Evolutionary conservation across 768 basidiomycete species (phyloP).

Genomic region (Solioccasus polychromus): DNA sequence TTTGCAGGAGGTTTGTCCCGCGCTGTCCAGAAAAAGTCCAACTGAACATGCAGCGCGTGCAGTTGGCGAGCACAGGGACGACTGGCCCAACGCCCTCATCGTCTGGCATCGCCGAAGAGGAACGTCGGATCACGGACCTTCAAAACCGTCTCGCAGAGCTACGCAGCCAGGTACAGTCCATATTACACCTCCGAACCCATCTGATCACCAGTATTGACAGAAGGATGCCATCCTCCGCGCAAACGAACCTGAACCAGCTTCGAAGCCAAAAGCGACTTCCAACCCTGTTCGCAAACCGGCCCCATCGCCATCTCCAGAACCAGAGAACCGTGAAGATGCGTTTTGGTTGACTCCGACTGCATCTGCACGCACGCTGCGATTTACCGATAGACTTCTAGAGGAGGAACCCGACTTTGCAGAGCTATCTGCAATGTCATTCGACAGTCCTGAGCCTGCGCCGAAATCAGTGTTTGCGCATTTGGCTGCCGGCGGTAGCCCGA

Average conservation of each 20-base stretch:
- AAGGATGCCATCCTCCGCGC: conserved; percentile 28
- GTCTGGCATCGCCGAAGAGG: conserved; percentile 37
- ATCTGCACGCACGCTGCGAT: conserved; percentile 54
- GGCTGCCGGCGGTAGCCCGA: conserved; percentile 8
- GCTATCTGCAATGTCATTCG: conserved; percentile 44
- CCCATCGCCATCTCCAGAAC: conserved; percentile 20
- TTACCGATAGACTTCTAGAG: conserved; percentile 60
- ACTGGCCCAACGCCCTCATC: conserved; percentile 24
- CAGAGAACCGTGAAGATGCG: conserved; percentile 47
- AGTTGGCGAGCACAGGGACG: conserved; percentile 17
- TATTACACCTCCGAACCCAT: background rate
- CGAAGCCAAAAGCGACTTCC: conserved; percentile 10
- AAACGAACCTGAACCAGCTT: conserved; percentile 12
- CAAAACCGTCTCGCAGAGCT: conserved; percentile 42
- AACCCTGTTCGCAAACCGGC: conserved; percentile 13
- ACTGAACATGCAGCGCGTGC: background rate
- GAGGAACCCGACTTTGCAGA: conserved; percentile 60
- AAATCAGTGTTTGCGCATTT: conserved; percentile 29
- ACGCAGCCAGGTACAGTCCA: conserved; percentile 35
- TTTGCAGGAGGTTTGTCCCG: conserved; percentile 38
- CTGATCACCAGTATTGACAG: conserved; percentile 12
- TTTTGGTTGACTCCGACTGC: conserved; percentile 64
- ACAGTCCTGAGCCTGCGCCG: conserved; percentile 39
- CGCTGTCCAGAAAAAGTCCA: background rate
- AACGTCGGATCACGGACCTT: conserved; percentile 40